Percentiles rank a stretch among this genome's conserved stretches.
Conservation (phyloP, 139 green algal species). For the Micromonas commoda region DNA sequence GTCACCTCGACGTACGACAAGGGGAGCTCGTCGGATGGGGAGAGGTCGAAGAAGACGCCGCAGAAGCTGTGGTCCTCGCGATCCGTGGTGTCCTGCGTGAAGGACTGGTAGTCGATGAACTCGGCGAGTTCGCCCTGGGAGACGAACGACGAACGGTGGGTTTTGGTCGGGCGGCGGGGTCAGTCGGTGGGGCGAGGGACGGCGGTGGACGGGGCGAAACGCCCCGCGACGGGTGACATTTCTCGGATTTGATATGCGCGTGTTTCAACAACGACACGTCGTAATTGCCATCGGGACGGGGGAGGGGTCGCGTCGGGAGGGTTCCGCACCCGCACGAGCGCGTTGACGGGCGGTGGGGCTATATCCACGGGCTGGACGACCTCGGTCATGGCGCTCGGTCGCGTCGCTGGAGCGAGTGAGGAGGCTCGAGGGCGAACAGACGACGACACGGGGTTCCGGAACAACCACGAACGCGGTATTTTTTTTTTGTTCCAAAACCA, state of each 20-base stretch:
- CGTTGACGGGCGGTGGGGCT: background rate
- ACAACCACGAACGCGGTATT: no score
- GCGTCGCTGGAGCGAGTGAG: no score
- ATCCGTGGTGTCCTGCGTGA: conserved; percentile 11
- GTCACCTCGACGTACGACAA: conserved; percentile 1
- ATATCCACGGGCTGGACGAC: background rate
- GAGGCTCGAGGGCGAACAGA: no score
- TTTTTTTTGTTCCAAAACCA: no score
- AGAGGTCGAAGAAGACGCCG: conserved; percentile 12
- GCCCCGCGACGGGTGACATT: no score
- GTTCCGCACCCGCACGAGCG: background rate
- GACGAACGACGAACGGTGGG: no score
- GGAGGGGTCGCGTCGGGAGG: background rate
- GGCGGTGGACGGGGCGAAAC: no score
- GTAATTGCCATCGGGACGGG: background rate
- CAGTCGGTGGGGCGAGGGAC: background rate
- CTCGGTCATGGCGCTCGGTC: background rate
- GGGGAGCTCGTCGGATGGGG: background rate
- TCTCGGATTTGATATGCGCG: background rate
- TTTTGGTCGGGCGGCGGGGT: background rate
- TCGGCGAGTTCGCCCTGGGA: background rate
- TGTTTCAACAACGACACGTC: background rate
- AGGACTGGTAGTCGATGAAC: background rate
- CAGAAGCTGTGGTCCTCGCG: conserved; percentile 29
- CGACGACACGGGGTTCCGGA: no score